Evolutionary conservation across 441 rosid species (phyloP).

Genomic region (Aleurites moluccanus): DNA sequence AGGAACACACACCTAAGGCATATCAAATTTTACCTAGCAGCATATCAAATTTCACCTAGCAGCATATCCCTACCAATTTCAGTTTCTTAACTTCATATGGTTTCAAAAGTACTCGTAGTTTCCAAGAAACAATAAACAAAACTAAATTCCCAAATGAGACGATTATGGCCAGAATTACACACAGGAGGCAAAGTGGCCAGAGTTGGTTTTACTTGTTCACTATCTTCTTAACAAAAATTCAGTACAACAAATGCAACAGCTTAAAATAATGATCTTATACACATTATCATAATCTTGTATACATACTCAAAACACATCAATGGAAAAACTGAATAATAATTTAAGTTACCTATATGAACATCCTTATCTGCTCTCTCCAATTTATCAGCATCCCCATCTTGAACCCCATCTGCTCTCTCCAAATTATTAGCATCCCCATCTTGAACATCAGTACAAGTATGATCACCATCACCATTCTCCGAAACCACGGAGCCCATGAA

Average conservation of each 20-base stretch:
- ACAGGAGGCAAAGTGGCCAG: neutral
- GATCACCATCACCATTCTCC: constrained; percentile 13
- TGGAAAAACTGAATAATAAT: neutral
- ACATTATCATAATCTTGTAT: too few relatives aligned
- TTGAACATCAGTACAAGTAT: constrained; percentile 5
- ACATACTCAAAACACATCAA: neutral
- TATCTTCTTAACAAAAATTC: neutral
- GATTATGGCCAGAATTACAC: neutral
- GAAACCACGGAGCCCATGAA: constrained; percentile 22
- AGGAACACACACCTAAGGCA: neutral
- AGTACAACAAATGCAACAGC: neutral
- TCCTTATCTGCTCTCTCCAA: neutral
- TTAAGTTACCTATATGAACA: constrained; percentile 32
- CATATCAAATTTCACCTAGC: neutral
- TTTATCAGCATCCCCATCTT: constrained; percentile 26
- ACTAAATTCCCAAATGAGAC: neutral
- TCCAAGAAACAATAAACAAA: neutral
- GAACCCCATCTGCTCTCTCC: constrained; percentile 28
- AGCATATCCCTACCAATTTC: neutral
- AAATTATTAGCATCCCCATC: constrained; percentile 19
- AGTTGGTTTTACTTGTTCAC: neutral
- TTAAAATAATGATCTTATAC: neutral
- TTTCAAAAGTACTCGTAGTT: neutral
- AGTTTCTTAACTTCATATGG: neutral
- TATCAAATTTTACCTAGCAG: neutral